Evolutionary conservation across 139 green algal species (phyloP).

Genomic region (Gonium pectorale): DNA sequence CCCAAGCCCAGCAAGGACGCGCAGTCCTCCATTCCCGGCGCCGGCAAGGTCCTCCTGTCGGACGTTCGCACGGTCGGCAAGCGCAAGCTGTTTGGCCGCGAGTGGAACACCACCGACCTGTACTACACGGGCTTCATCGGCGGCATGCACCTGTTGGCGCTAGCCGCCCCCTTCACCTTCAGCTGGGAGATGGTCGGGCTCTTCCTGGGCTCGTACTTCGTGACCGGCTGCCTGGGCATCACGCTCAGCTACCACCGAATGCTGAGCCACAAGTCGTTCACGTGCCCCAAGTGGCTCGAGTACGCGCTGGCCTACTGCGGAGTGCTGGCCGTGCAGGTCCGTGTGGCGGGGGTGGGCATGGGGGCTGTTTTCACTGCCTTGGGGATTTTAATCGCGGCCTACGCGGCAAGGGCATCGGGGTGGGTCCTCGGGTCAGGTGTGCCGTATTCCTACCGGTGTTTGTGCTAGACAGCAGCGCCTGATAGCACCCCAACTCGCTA

Average conservation of each 20-base stretch:
- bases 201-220: conserved; percentile 91
- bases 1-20: conserved; percentile 83
- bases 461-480: no score
- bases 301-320: conserved; percentile 98
- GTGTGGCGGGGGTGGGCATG: neutral
- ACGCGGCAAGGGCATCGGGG: no score
- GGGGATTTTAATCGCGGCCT: no score
- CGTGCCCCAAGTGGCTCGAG: conserved; percentile 98
- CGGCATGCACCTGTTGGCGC: conserved; percentile 81
- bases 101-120: conserved; percentile 82
- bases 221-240: conserved; percentile 97
- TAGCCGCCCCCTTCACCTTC: conserved; percentile 86
- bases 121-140: conserved; percentile 83
- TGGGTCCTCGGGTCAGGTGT: no score
- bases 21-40: conserved; percentile 69
- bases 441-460: no score
- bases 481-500: no score
- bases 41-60: conserved; percentile 69
- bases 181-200: conserved; percentile 83
- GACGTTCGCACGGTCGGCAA: conserved; percentile 75
- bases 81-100: conserved; percentile 67
- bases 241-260: conserved; percentile 95
- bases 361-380: no score
- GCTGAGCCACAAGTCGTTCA: conserved; percentile 93
- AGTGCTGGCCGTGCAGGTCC: conserved; percentile 90